A percentile compares a stretch with the other conserved stretches of the same genome.
Conservation (phyloP, 2,329 filamentous ascomycete species). For the Colletotrichum orchidophilum region DNA sequence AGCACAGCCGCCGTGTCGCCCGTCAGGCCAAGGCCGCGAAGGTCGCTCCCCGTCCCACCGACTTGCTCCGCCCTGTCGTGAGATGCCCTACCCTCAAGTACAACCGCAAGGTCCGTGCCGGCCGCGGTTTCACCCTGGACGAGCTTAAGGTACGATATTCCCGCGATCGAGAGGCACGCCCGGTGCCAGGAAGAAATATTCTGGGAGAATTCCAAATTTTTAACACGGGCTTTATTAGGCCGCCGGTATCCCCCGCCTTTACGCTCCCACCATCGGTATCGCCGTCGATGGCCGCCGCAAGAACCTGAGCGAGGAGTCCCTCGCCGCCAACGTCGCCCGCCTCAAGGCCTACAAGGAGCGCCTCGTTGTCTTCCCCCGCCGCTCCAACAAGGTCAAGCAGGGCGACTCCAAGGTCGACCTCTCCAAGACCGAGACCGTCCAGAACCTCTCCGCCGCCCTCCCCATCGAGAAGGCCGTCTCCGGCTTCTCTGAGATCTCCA, state of each 20-base stretch:
- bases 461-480: slow-evolving; percentile 76
- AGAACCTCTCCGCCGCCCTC: slow-evolving; percentile 67
- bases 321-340: slow-evolving; percentile 94
- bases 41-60: slow-evolving; percentile 94
- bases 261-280: slow-evolving; percentile 97
- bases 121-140: slow-evolving; percentile 96
- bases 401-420: slow-evolving; percentile 89
- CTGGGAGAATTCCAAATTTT: not conserved
- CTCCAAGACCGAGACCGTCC: slow-evolving; percentile 69
- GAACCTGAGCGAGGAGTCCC: slow-evolving; percentile 96
- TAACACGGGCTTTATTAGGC: slow-evolving; percentile 64
- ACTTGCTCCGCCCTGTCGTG: slow-evolving; percentile 95
- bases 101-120: slow-evolving; percentile 96
- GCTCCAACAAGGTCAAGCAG: slow-evolving; percentile 92
- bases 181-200: not conserved
- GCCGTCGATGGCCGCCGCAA: slow-evolving; percentile 94
- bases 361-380: slow-evolving; percentile 97
- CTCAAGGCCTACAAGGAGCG: slow-evolving; percentile 98
- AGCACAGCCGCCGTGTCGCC: slow-evolving; percentile 89
- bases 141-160: slow-evolving; percentile 88
- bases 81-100: slow-evolving; percentile 99
- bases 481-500: slow-evolving; percentile 79
- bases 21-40: slow-evolving; percentile 95
- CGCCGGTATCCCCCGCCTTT: slow-evolving; percentile 92
- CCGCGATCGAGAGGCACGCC: not conserved